These are phyloP conservation scores for Miscanthus lutarioriparius DNA, from an alignment of 176 grass and related monocot genomes.

Conservation along the genomic window DNA sequence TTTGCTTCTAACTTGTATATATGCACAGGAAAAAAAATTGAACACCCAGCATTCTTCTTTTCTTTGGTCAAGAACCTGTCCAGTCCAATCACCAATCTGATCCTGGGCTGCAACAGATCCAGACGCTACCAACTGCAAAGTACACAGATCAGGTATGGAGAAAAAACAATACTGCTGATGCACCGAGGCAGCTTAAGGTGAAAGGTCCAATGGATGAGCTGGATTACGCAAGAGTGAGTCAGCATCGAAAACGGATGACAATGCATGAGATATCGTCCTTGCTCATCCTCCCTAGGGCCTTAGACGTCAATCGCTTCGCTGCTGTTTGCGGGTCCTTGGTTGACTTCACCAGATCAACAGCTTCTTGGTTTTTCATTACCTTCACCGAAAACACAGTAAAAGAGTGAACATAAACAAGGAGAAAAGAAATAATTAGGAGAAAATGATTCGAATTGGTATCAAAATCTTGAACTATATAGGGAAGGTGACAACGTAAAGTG, in stretches of 20 bases:
- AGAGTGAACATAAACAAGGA: not conserved
- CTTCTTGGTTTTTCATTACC: conserved; percentile 89
- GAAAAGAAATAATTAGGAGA: not conserved
- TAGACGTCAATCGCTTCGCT: conserved; percentile 65
- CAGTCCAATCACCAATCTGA: not conserved
- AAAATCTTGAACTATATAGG: no score
- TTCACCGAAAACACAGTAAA: conserved; percentile 18
- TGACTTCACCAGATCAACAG: conserved; percentile 71
- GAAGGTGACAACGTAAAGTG: not conserved
- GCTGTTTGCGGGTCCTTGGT: conserved; percentile 78
- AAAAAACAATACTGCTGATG: not conserved
- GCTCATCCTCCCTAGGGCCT: conserved; percentile 67
- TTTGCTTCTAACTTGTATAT: conserved; percentile 24
- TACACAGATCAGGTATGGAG: conserved; percentile 8
- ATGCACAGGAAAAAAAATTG: conserved; percentile 18
- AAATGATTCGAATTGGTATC: no score
- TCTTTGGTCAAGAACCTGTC: not conserved
- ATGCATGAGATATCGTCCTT: conserved; percentile 91
- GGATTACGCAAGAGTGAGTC: conserved; percentile 21
- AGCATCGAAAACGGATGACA: conserved; percentile 68
- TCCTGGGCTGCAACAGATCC: conserved; percentile 8
- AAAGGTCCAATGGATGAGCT: not conserved
- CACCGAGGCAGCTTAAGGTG: not conserved
- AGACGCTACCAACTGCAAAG: conserved; percentile 21
- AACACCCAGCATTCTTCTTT: conserved; percentile 12